Evolutionary conservation across 2,329 filamentous ascomycete genomes (phyloP).

Genomic region (Colletotrichum neosansevieriae): DNA sequence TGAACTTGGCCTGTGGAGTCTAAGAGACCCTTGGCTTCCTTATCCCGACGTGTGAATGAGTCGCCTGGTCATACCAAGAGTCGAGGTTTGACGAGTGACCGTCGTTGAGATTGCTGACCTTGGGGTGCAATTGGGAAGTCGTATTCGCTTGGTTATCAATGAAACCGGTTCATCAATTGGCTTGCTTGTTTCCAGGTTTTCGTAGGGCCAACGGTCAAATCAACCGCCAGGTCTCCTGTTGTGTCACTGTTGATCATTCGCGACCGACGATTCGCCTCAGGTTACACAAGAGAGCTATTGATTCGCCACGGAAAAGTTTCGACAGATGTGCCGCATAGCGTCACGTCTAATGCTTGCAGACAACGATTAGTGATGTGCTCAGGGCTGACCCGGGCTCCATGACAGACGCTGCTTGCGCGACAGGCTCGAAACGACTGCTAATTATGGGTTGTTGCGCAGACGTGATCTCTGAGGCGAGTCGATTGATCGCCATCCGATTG

Average conservation of each 20-base stretch:
- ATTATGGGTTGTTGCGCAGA: slow-evolving; percentile 10
- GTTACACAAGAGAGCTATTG: no score
- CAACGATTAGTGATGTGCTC: no score
- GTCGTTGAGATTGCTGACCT: neutral
- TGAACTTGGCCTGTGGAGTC: slow-evolving; percentile 1
- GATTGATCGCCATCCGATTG: slow-evolving; percentile 34
- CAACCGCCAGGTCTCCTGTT: no score
- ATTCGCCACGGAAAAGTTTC: no score
- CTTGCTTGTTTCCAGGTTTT: neutral
- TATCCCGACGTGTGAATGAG: neutral
- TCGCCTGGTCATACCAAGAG: slow-evolving; percentile 16
- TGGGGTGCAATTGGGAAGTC: neutral
- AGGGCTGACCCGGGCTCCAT: neutral
- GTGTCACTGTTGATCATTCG: no score
- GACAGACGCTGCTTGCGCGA: neutral
- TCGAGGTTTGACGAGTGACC: neutral
- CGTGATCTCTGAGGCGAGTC: slow-evolving; percentile 6
- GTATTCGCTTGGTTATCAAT: neutral
- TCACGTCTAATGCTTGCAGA: no score
- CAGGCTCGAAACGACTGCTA: slow-evolving; percentile 14
- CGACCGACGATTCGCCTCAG: no score
- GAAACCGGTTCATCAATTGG: neutral
- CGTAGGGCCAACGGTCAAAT: no score
- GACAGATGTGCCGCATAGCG: no score
- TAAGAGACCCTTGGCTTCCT: neutral